phyloP scores from a whole-genome alignment of 192 early-diverging fungal species.

The Backusella macrospora region DNA sequence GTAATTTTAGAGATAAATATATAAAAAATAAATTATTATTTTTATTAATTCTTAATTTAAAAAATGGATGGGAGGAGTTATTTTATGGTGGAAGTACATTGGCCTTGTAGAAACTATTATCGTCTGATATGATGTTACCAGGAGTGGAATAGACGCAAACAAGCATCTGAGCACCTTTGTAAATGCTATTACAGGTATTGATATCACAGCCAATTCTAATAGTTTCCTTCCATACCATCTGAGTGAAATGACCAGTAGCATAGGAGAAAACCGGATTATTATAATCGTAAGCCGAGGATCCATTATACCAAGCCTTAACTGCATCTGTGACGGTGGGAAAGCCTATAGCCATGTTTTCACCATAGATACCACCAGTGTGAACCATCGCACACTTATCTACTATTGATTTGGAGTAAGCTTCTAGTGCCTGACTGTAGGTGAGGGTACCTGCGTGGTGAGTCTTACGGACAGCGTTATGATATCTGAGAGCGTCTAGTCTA shows the following conservation, averaged over 20 bases:
- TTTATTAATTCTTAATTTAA: neutral
- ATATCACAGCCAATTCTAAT: conserved; percentile 43
- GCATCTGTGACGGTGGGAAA: conserved; percentile 36
- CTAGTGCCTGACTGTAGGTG: conserved; percentile 43
- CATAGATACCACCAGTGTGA: conserved; percentile 43
- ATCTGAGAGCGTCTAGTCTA: conserved; percentile 24
- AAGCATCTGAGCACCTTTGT: conserved; percentile 34
- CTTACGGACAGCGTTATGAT: conserved; percentile 48
- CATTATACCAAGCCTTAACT: conserved; percentile 50
- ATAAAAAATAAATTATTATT: too few species aligned
- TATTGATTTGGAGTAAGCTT: conserved; percentile 41
- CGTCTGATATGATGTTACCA: conserved; percentile 41
- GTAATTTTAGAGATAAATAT: too few species aligned
- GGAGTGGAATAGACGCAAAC: conserved; percentile 49
- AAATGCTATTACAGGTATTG: conserved; percentile 23
- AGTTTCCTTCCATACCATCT: conserved; percentile 44
- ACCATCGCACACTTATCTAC: conserved; percentile 48
- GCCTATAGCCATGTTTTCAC: conserved; percentile 52
- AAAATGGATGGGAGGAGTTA: neutral
- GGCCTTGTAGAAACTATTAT: conserved; percentile 24
- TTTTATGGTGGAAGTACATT: conserved; percentile 37
- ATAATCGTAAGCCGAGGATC: conserved; percentile 46
- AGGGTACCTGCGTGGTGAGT: conserved; percentile 42
- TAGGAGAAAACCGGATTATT: conserved; percentile 39
- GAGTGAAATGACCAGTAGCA: conserved; percentile 52